phyloP scores from a whole-genome alignment of 2,329 filamentous ascomycete species.

The Pestalotiopsis sp. region DNA sequence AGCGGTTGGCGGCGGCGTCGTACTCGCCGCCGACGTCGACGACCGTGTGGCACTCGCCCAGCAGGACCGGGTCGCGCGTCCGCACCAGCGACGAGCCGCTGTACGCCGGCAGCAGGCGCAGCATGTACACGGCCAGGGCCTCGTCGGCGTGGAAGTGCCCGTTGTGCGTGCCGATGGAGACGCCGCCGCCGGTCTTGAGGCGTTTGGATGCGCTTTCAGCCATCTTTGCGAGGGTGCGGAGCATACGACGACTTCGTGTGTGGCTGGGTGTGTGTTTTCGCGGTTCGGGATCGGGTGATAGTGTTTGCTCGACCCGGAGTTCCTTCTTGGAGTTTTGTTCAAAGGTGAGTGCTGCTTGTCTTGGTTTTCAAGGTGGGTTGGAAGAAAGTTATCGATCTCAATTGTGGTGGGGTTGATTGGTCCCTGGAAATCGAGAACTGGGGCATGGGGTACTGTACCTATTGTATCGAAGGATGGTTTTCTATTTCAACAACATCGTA shows the following conservation, averaged over 20 bases:
- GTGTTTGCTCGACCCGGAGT: background rate
- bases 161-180: slow-evolving; percentile 90
- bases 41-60: slow-evolving; percentile 86
- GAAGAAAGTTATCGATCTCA: background rate
- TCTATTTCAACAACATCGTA: background rate
- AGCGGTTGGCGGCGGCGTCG: slow-evolving; percentile 73
- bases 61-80: slow-evolving; percentile 78
- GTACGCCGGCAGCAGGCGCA: slow-evolving; percentile 85
- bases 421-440: slow-evolving; percentile 1
- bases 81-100: slow-evolving; percentile 72
- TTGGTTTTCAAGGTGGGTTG: background rate
- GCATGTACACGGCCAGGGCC: slow-evolving; percentile 93
- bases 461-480: background rate
- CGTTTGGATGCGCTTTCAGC: slow-evolving; percentile 76
- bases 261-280: no score
- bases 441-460: background rate
- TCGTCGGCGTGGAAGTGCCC: slow-evolving; percentile 99
- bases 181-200: slow-evolving; percentile 69
- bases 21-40: slow-evolving; percentile 98
- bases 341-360: background rate
- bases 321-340: background rate
- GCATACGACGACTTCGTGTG: background rate
- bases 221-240: slow-evolving; percentile 46
- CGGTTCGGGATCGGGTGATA: background rate
- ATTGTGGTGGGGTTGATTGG: slow-evolving; percentile 6